phyloP scores from a whole-genome alignment of 192 early-diverging fungal species.

The Linnemannia zychae region DNA sequence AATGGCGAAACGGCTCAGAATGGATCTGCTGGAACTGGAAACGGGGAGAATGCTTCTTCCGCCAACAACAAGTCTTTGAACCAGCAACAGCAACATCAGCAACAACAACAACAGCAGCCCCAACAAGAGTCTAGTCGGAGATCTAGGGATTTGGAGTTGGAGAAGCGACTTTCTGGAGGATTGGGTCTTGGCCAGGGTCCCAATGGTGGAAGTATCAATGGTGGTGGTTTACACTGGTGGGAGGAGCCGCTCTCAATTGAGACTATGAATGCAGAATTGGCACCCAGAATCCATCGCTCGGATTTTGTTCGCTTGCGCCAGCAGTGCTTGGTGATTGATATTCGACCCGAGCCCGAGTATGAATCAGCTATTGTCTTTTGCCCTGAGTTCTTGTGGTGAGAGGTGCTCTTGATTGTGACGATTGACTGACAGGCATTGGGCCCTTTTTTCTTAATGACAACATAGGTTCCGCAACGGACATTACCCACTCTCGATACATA shows the following conservation, averaged over 20 bases:
- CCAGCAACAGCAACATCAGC: background rate
- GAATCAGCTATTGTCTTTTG: slow-evolving; percentile 9
- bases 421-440: background rate
- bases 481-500: slow-evolving; percentile 67
- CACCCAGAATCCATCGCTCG: slow-evolving; percentile 65
- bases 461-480: slow-evolving; percentile 66
- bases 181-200: background rate
- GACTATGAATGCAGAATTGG: slow-evolving; percentile 63
- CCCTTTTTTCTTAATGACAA: background rate
- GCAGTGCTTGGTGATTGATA: slow-evolving; percentile 69
- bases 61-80: background rate
- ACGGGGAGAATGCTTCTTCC: background rate
- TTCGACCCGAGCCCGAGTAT: slow-evolving; percentile 67
- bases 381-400: background rate
- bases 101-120: background rate
- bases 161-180: slow-evolving; percentile 17
- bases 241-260: slow-evolving; percentile 63
- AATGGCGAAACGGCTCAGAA: background rate
- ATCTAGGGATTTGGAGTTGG: background rate
- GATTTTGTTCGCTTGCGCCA: slow-evolving; percentile 63
- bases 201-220: background rate
- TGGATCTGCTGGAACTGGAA: background rate
- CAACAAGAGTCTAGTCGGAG: slow-evolving; percentile 14
- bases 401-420: background rate
- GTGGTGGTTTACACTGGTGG: slow-evolving; percentile 54